These are phyloP conservation scores for Boletus semigastroideus DNA, from an alignment of 1,284 basidiomycete genomes.

Conservation along the genomic window DNA sequence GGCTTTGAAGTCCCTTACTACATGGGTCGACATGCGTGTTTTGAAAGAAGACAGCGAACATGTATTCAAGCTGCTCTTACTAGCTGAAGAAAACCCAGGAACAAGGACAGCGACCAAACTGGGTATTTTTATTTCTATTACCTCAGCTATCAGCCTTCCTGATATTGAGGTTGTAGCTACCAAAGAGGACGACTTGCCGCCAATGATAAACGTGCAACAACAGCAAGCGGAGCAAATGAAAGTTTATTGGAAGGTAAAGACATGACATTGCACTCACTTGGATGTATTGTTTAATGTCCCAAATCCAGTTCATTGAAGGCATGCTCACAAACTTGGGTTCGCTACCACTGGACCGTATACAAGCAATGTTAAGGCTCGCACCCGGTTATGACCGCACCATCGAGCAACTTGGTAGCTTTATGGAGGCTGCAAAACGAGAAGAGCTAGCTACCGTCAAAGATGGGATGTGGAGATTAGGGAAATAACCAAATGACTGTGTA, in stretches of 20 bases:
- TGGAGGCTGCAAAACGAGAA: constrained; percentile 77
- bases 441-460: constrained; percentile 71
- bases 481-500: constrained; percentile 7
- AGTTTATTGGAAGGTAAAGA: constrained; percentile 78
- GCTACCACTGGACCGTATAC: constrained; percentile 73
- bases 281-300: constrained; percentile 5
- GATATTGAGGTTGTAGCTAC: constrained; percentile 19
- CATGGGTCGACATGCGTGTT: constrained; percentile 84
- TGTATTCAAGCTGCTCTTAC: constrained; percentile 63
- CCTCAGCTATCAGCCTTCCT: not conserved
- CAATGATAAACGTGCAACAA: constrained; percentile 61
- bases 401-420: constrained; percentile 74
- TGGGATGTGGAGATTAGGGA: constrained; percentile 70
- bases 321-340: constrained; percentile 83
- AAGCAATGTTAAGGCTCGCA: constrained; percentile 79
- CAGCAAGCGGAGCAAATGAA: constrained; percentile 83
- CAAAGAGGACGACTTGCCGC: constrained; percentile 46
- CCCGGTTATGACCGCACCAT: constrained; percentile 74
- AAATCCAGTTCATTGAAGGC: constrained; percentile 71
- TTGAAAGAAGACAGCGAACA: constrained; percentile 64
- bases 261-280: not conserved
- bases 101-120: constrained; percentile 27
- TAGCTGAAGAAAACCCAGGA: constrained; percentile 41
- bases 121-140: constrained; percentile 31
- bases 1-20: constrained; percentile 72